Evolutionary conservation across 1,139 yeast species (phyloP).

Genomic region (Hyphopichia khmerensis): DNA sequence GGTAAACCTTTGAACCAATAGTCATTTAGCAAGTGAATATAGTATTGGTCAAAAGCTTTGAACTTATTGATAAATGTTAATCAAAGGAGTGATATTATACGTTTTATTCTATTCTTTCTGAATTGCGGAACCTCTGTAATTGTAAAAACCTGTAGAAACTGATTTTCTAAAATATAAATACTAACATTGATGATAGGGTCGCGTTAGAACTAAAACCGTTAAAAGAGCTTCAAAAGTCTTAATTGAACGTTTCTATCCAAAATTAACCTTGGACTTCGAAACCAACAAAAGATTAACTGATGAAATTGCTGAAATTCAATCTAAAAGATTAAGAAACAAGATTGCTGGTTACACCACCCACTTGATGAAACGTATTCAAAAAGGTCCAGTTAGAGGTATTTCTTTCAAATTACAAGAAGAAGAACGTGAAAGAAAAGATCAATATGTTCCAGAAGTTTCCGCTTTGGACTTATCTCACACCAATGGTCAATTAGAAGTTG

Average conservation of each 20-base stretch:
- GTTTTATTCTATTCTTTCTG: no score
- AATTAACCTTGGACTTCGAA: conserved; percentile 99
- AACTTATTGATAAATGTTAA: no score
- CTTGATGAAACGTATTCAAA: conserved; percentile 99
- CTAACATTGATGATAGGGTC: conserved; percentile 66
- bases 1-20: no score
- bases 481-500: conserved; percentile 96
- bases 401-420: conserved; percentile 99
- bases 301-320: conserved; percentile 98
- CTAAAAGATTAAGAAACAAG: conserved; percentile 99
- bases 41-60: no score
- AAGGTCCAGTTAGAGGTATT: conserved; percentile 99
- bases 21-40: no score
- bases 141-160: background rate
- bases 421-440: conserved; percentile 99
- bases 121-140: background rate
- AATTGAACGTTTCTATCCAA: conserved; percentile 99
- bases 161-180: conserved; percentile 11
- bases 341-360: conserved; percentile 99
- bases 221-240: conserved; percentile 99
- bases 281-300: conserved; percentile 99
- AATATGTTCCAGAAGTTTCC: conserved; percentile 99
- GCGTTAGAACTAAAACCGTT: conserved; percentile 99
- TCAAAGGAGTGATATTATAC: no score
- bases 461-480: conserved; percentile 98